A percentile compares a stretch with the other conserved stretches of the same genome.
Conservation (phyloP, 2,329 filamentous ascomycete species). For the Aspergillus phoenicis region DNA sequence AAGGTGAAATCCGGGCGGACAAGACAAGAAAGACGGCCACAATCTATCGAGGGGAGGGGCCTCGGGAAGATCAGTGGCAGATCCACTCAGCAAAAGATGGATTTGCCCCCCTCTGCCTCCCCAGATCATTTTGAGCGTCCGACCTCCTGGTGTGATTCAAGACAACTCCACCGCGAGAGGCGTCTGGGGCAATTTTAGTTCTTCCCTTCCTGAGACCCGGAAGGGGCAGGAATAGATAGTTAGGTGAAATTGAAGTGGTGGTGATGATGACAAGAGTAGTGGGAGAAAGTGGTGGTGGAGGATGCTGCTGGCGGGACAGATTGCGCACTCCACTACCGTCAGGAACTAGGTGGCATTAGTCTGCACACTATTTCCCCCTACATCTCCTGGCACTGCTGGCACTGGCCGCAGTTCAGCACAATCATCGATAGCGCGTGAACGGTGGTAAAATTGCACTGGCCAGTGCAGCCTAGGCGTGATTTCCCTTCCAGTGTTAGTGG, state of each 20-base stretch:
- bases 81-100: conserved; percentile 11
- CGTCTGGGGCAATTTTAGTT: conserved; percentile 3
- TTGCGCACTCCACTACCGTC: conserved; percentile 3
- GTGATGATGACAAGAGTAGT: background rate
- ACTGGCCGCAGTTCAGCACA: background rate
- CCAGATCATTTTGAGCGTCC: conserved; percentile 13
- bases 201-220: background rate
- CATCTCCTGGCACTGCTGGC: background rate
- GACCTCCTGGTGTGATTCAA: background rate
- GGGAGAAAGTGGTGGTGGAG: conserved; percentile 7
- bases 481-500: conserved; percentile 8
- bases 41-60: conserved; percentile 9
- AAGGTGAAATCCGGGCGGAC: conserved; percentile 9
- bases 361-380: conserved; percentile 12
- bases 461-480: background rate
- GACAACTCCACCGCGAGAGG: conserved; percentile 4
- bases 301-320: conserved; percentile 11
- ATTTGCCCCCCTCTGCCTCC: conserved; percentile 5
- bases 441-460: background rate
- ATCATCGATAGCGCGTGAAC: conserved; percentile 5
- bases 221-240: background rate
- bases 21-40: conserved; percentile 6
- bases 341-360: conserved; percentile 11
- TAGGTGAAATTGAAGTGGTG: background rate
- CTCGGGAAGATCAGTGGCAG: conserved; percentile 13